Conservation (phyloP, 192 early-diverging fungal species). For the Linnemannia elongata region DNA sequence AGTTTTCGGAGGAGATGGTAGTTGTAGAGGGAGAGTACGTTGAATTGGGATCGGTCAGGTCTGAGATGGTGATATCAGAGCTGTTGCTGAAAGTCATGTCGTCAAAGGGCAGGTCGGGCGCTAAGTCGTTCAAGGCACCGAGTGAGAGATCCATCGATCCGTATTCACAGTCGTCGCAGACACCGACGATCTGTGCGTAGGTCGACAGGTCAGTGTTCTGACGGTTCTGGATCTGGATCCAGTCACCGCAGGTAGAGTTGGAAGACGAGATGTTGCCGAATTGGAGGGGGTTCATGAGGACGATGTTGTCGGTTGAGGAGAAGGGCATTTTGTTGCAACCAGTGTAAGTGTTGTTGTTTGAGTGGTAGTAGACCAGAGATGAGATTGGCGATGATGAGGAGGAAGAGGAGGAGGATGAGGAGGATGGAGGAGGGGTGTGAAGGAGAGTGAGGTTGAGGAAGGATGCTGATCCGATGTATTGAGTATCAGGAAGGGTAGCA, state of each 20-base stretch:
- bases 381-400: slow-evolving; percentile 20
- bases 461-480: slow-evolving; percentile 47
- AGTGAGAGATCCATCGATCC: slow-evolving; percentile 30
- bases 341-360: slow-evolving; percentile 21
- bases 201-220: slow-evolving; percentile 36
- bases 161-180: slow-evolving; percentile 43
- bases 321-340: slow-evolving; percentile 49
- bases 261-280: slow-evolving; percentile 27
- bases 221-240: slow-evolving; percentile 48
- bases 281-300: slow-evolving; percentile 50
- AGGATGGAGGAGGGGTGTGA: neutral
- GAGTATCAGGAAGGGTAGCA: slow-evolving; percentile 34
- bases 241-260: slow-evolving; percentile 51
- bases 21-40: neutral
- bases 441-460: slow-evolving; percentile 37
- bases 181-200: slow-evolving; percentile 33
- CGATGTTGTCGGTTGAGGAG: slow-evolving; percentile 35
- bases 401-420: slow-evolving; percentile 10
- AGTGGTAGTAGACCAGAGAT: slow-evolving; percentile 46
- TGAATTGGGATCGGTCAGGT: slow-evolving; percentile 5
- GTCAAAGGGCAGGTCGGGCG: slow-evolving; percentile 17
- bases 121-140: slow-evolving; percentile 28
- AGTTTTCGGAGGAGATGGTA: slow-evolving; percentile 26
- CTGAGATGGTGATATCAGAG: slow-evolving; percentile 21
- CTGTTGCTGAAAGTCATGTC: slow-evolving; percentile 20